Conservation (phyloP, 78 protist species). For the Emiliania huxleyi region DNA sequence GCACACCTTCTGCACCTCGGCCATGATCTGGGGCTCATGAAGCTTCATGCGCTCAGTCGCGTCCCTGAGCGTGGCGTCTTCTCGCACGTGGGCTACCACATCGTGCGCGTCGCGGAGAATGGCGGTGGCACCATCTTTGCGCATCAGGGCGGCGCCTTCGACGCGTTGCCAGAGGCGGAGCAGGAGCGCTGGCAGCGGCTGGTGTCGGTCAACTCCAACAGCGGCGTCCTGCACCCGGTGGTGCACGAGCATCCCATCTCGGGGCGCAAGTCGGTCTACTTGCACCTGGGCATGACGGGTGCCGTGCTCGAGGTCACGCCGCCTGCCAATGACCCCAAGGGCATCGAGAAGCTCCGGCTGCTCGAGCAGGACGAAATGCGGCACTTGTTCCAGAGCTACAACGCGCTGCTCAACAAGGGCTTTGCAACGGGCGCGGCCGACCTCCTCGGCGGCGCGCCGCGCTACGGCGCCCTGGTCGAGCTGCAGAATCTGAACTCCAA, state of each 20-base stretch:
- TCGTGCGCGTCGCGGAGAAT: conserved; percentile 45
- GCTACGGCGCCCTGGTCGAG: too few species aligned
- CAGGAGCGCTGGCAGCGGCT: neutral
- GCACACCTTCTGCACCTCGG: neutral
- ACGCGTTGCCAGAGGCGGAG: neutral
- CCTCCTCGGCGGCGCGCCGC: too few species aligned
- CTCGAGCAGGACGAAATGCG: too few species aligned
- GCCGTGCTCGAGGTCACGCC: neutral
- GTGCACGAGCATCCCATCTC: conserved; percentile 21
- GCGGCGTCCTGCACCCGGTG: neutral
- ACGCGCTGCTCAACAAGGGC: too few species aligned
- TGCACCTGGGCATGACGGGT: conserved; percentile 18
- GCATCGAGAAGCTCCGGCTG: neutral
- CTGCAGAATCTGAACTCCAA: too few species aligned
- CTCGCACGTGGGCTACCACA: too few species aligned
- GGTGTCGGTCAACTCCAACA: neutral
- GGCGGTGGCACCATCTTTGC: neutral
- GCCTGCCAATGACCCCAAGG: neutral
- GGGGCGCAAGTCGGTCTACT: neutral
- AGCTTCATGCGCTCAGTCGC: neutral
- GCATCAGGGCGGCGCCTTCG: neutral
- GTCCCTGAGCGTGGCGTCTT: neutral
- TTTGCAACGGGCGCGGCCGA: too few species aligned
- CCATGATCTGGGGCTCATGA: neutral
- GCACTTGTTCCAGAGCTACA: too few species aligned